phyloP scores from a whole-genome alignment of 1,139 yeast genomes.

The Meyerozyma smithsonii region DNA sequence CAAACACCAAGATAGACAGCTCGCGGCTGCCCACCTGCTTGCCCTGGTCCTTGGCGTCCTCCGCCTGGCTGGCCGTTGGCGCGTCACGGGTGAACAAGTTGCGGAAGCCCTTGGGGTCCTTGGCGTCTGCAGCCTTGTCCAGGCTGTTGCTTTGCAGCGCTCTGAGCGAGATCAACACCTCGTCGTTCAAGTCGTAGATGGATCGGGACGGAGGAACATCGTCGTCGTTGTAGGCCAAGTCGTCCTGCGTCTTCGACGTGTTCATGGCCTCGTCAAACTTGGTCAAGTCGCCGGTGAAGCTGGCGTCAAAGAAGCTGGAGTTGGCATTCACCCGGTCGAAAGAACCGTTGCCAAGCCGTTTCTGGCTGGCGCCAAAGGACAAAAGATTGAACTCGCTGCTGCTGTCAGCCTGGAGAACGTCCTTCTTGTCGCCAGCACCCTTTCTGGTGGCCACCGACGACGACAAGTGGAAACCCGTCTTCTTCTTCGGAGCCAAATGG shows the following conservation, averaged over 20 bases:
- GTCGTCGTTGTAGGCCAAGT: constrained; percentile 24
- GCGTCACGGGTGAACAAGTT: constrained; percentile 38
- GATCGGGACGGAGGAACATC: constrained; percentile 62
- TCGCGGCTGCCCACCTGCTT: constrained; percentile 34
- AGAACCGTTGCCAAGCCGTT: constrained; percentile 16
- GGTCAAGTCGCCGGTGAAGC: constrained; percentile 21
- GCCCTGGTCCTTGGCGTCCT: constrained; percentile 4
- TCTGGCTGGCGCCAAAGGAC: constrained; percentile 35
- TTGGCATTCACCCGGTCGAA: constrained; percentile 15
- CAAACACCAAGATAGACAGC: constrained; percentile 77
- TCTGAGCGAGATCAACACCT: constrained; percentile 28
- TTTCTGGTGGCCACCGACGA: constrained; percentile 16
- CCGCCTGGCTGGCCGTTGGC: constrained; percentile 7
- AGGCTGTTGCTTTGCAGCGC: constrained; percentile 5
- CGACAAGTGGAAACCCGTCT: constrained; percentile 38
- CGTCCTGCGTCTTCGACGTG: constrained; percentile 26
- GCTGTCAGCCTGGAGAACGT: constrained; percentile 11
- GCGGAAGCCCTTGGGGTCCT: constrained; percentile 42
- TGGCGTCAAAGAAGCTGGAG: constrained; percentile 18
- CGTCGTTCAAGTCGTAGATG: constrained; percentile 52
- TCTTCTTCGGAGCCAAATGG: constrained; percentile 42
- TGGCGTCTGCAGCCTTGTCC: constrained; percentile 22
- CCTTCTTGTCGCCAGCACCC: constrained; percentile 9
- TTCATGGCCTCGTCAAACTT: constrained; percentile 28
- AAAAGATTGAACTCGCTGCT: constrained; percentile 32